Percentiles rank a stretch among this genome's conserved stretches.
These are phyloP conservation scores for Psilocybe cyanescens DNA, from an alignment of 768 basidiomycete genomes.

Conservation along the genomic window DNA sequence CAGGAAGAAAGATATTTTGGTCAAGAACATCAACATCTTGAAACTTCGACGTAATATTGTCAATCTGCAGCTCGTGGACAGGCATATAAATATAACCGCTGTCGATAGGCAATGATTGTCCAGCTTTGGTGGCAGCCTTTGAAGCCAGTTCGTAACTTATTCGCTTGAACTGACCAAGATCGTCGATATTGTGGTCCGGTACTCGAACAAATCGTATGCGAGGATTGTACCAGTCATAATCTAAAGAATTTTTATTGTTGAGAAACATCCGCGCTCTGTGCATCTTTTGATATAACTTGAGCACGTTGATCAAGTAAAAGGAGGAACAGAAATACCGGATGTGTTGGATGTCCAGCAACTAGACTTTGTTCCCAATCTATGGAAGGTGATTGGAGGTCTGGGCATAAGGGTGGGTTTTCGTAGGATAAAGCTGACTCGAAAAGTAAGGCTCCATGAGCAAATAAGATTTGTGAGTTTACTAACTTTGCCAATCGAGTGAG, in stretches of 20 bases:
- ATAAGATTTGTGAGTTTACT: slow-evolving; percentile 14
- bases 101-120: slow-evolving; percentile 28
- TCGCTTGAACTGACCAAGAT: slow-evolving; percentile 47
- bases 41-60: slow-evolving; percentile 48
- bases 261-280: slow-evolving; percentile 53
- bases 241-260: slow-evolving; percentile 24
- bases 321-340: slow-evolving; percentile 43
- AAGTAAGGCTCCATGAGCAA: not conserved
- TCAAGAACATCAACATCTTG: slow-evolving; percentile 43
- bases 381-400: slow-evolving; percentile 40
- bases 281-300: slow-evolving; percentile 42
- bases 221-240: slow-evolving; percentile 60
- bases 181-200: slow-evolving; percentile 36
- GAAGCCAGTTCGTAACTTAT: slow-evolving; percentile 35
- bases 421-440: slow-evolving; percentile 45
- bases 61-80: slow-evolving; percentile 56
- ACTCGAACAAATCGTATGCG: slow-evolving; percentile 51
- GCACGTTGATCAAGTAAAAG: not conserved
- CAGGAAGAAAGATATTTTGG: slow-evolving; percentile 42
- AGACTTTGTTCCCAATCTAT: slow-evolving; percentile 65
- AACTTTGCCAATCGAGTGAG: slow-evolving; percentile 59
- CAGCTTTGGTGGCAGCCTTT: slow-evolving; percentile 34
- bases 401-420: slow-evolving; percentile 49
- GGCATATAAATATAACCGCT: slow-evolving; percentile 44
- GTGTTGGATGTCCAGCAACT: slow-evolving; percentile 62